Evolutionary conservation across 768 basidiomycete species (phyloP), one percentile per base, ranked within the genome.

Genomic region (Boletus fagicola): DNA sequence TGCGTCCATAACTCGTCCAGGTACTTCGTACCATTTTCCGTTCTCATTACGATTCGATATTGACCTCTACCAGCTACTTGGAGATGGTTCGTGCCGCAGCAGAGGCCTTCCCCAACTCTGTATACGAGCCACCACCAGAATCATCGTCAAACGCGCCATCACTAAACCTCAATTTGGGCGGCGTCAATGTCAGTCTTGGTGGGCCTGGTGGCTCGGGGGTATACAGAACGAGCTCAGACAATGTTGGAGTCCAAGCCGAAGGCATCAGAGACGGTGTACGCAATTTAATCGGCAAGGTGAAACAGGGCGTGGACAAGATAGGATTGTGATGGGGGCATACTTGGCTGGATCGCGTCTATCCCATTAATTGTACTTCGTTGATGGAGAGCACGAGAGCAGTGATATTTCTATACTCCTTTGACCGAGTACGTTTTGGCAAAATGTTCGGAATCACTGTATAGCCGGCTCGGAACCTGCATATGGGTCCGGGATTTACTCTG

Each of bases 1-100:
- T 95, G 89, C 62, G 82, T 99, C 13, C 95, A 97, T 71, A 98
- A 98, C 68, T 97, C 96, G 5, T 86, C 87, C 26, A 90, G 87
- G 94, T 96, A 74, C 39, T 82, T 61, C 31, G 28, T 48, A 30
- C 30, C 35, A 40, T 22, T 42, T 11, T 38, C 24, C 11, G n/a
- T 35, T 51, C 13, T 47, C 30, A 22, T 36, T 7, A 36, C 7
- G 43, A 50, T 45, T 22, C 22, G 11, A 30, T 58, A 40, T 42
- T 60, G 49, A 58, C 11, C 49, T 66, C 30, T 64, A 35, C 13
- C 59, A 95, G 93, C 59, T 97, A 91, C 74, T 75, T 98, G 42
- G 88, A 92, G 63, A 96, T 97, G 94, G 76, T 97, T 44, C 83
- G 86, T 48, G 77, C 85, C 20, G 87, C 90, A 12, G 86, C 86